phyloP scores from a whole-genome alignment of 176 grass and related monocot species.

The Avena atlantica region DNA sequence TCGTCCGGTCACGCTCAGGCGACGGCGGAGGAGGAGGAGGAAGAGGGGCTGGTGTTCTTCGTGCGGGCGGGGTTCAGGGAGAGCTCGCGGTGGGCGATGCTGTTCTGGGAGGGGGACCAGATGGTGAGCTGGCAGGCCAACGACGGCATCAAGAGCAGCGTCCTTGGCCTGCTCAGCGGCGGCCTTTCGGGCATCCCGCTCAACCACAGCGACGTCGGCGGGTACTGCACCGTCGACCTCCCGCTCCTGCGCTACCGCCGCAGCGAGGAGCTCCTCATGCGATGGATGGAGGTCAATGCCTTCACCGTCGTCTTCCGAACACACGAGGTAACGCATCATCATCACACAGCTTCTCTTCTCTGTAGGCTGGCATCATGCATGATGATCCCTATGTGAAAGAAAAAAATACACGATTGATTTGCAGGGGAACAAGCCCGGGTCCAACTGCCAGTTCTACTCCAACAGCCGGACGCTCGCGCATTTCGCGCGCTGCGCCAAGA shows the following conservation, averaged over 20 bases:
- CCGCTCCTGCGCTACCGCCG: constrained; percentile 82
- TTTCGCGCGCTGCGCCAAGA: constrained; percentile 87
- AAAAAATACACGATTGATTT: background rate
- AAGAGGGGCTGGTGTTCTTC: constrained; percentile 88
- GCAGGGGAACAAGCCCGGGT: constrained; percentile 77
- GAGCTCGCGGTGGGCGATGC: constrained; percentile 84
- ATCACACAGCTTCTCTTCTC: background rate
- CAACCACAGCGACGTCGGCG: constrained; percentile 94
- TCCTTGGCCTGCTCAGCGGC: constrained; percentile 84
- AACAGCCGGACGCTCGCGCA: constrained; percentile 62
- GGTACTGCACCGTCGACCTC: constrained; percentile 85
- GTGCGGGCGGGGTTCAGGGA: constrained; percentile 83
- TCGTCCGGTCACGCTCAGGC: background rate
- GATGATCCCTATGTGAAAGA: no score
- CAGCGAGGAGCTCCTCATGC: constrained; percentile 85
- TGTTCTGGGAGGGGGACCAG: constrained; percentile 97
- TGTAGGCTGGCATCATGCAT: background rate
- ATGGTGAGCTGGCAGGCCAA: constrained; percentile 99
- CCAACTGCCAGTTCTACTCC: constrained; percentile 90
- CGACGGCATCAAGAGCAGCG: constrained; percentile 98
- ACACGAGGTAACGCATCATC: constrained; percentile 63
- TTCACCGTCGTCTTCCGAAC: constrained; percentile 90
- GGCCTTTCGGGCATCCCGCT: constrained; percentile 92
- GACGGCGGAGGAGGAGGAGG: background rate
- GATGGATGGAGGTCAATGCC: constrained; percentile 91